Percentiles rank a stretch among this genome's conserved stretches.
These are phyloP conservation scores for Beauveria sp. DNA, from an alignment of 2,329 filamentous ascomycete genomes.

Conservation along the genomic window DNA sequence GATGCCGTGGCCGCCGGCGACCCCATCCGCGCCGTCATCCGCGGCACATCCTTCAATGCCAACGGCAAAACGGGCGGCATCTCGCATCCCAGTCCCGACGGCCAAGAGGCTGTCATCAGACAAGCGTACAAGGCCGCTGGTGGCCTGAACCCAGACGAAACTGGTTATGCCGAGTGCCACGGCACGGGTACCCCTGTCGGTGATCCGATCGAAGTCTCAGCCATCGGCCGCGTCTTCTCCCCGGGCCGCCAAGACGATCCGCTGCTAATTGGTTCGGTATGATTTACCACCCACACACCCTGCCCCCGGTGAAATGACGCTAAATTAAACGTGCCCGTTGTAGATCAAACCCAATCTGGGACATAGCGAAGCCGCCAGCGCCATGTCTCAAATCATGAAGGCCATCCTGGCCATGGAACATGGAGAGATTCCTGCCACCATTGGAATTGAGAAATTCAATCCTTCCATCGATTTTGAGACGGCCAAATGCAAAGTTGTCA, in stretches of 20 bases:
- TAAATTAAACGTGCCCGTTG: constrained; percentile 10
- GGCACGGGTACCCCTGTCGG: constrained; percentile 30
- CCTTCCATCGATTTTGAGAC: constrained; percentile 17
- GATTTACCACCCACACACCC: background rate
- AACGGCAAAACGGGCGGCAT: constrained; percentile 37
- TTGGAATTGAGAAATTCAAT: background rate
- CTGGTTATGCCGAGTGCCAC: constrained; percentile 29
- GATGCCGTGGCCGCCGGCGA: constrained; percentile 4
- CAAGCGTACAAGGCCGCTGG: constrained; percentile 11
- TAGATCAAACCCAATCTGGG: constrained; percentile 24
- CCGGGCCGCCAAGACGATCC: background rate
- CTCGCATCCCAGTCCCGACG: constrained; percentile 27
- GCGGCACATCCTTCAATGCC: constrained; percentile 25
- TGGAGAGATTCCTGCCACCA: background rate
- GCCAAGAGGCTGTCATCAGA: background rate
- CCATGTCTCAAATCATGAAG: constrained; percentile 20
- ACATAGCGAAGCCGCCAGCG: constrained; percentile 20
- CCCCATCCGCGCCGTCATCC: constrained; percentile 25
- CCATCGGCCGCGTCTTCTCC: constrained; percentile 15
- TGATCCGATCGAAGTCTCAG: constrained; percentile 20
- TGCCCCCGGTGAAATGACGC: background rate
- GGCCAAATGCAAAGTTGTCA: constrained; percentile 18
- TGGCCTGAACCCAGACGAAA: constrained; percentile 17
- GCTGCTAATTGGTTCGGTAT: background rate
- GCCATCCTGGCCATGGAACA: constrained; percentile 16